A percentile compares a stretch with the other conserved stretches of the same genome.
Evolutionary conservation across 2,329 filamentous ascomycete genomes (phyloP).

Genomic region (Penicillium rolfsii): DNA sequence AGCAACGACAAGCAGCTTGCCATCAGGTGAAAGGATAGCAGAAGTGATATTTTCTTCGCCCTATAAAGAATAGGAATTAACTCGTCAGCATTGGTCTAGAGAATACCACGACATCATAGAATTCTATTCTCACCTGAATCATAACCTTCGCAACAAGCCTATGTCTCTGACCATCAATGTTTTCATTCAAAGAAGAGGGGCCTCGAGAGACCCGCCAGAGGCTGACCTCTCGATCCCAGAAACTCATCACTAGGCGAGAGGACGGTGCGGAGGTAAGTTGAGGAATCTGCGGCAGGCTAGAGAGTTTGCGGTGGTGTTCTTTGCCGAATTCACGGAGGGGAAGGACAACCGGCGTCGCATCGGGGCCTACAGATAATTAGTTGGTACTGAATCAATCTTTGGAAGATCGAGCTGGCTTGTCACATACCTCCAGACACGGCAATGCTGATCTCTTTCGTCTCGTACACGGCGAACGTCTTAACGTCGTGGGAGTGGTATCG

Average conservation of each 20-base stretch:
- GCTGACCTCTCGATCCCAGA: constrained; percentile 87
- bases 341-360: constrained; percentile 79
- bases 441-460: constrained; percentile 79
- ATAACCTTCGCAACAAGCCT: constrained; percentile 69
- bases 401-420: not conserved
- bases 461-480: constrained; percentile 89
- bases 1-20: constrained; percentile 73
- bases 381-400: constrained; percentile 34
- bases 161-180: constrained; percentile 42
- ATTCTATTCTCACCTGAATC: constrained; percentile 45
- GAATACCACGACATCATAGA: not conserved
- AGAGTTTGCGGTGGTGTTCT: constrained; percentile 79
- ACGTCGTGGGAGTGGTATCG: constrained; percentile 93
- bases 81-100: constrained; percentile 12
- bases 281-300: constrained; percentile 79
- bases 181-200: constrained; percentile 53
- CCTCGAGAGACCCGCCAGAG: constrained; percentile 69
- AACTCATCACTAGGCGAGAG: constrained; percentile 78
- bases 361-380: constrained; percentile 64
- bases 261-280: constrained; percentile 72
- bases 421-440: constrained; percentile 83
- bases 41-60: constrained; percentile 84
- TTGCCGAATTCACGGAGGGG: constrained; percentile 76
- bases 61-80: constrained; percentile 28
- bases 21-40: constrained; percentile 70